Evolutionary conservation across 2,329 filamentous ascomycete species (phyloP).

Genomic region (Monosporascus sp.): DNA sequence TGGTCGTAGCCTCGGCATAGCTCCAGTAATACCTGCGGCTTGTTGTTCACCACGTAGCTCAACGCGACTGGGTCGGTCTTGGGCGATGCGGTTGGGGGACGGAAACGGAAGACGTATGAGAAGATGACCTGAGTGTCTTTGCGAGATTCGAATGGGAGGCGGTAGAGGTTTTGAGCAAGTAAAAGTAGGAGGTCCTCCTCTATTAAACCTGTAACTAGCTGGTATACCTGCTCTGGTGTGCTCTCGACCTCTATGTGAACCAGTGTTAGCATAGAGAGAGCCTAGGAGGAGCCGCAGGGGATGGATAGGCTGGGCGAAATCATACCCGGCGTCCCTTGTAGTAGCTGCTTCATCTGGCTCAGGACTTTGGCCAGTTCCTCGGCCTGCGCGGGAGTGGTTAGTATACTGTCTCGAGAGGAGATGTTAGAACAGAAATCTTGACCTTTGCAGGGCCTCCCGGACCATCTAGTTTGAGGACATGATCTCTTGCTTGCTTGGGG

Average conservation of each 20-base stretch:
- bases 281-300: neutral
- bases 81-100: conserved; percentile 60
- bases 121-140: conserved; percentile 96
- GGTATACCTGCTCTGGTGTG: conserved; percentile 80
- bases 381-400: conserved; percentile 47
- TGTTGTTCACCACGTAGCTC: conserved; percentile 79
- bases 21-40: conserved; percentile 81
- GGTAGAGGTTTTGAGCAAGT: conserved; percentile 75
- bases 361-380: conserved; percentile 86
- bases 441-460: conserved; percentile 45
- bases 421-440: conserved; percentile 4
- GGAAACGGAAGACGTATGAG: conserved; percentile 89
- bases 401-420: conserved; percentile 5
- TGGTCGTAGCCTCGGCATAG: conserved; percentile 86
- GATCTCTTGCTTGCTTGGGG: conserved; percentile 51
- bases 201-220: conserved; percentile 78
- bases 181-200: conserved; percentile 84
- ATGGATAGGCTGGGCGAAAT: conserved; percentile 2
- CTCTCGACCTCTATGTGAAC: conserved; percentile 67
- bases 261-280: conserved; percentile 11
- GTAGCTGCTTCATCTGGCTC: conserved; percentile 82
- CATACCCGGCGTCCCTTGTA: conserved; percentile 88
- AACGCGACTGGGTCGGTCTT: conserved; percentile 77
- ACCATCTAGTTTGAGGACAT: conserved; percentile 47
- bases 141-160: conserved; percentile 88